Percentiles rank a stretch among this genome's conserved stretches.
Conservation (phyloP, 2,329 filamentous ascomycete species). For the Rutstroemia sydowiana region DNA sequence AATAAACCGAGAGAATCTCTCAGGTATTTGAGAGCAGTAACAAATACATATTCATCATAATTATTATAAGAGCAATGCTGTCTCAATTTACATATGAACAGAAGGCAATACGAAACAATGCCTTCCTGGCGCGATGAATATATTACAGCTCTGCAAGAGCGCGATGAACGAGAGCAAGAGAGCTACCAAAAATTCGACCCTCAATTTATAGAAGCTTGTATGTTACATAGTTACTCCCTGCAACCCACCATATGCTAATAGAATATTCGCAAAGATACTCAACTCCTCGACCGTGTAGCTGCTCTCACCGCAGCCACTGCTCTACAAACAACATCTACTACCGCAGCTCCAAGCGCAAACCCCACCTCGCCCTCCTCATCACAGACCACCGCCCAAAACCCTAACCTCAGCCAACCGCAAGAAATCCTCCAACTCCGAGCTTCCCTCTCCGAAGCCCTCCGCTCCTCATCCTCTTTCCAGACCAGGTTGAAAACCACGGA, state of each 20-base stretch:
- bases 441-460: slow-evolving; percentile 71
- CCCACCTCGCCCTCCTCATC: slow-evolving; percentile 22
- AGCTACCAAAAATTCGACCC: slow-evolving; percentile 50
- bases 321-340: slow-evolving; percentile 23
- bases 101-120: slow-evolving; percentile 18
- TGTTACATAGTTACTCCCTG: slow-evolving; percentile 23
- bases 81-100: slow-evolving; percentile 2
- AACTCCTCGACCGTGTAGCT: slow-evolving; percentile 60
- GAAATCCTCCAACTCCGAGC: slow-evolving; percentile 47
- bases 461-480: slow-evolving; percentile 63
- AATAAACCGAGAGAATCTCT: background rate
- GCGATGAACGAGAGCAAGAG: slow-evolving; percentile 60
- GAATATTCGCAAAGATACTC: slow-evolving; percentile 43
- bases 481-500: slow-evolving; percentile 54
- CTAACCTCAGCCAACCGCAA: slow-evolving; percentile 18
- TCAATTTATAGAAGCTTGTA: slow-evolving; percentile 74
- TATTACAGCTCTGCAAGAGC: slow-evolving; percentile 62
- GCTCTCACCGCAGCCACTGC: slow-evolving; percentile 53
- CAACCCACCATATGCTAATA: background rate
- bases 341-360: slow-evolving; percentile 18
- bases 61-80: slow-evolving; percentile 6
- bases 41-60: background rate
- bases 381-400: slow-evolving; percentile 29
- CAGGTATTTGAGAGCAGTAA: background rate
- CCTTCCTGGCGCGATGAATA: slow-evolving; percentile 71